These are phyloP conservation scores for Ophiorrhiza pumila DNA, from an alignment of 257 asterid species.

Conservation along the genomic window DNA sequence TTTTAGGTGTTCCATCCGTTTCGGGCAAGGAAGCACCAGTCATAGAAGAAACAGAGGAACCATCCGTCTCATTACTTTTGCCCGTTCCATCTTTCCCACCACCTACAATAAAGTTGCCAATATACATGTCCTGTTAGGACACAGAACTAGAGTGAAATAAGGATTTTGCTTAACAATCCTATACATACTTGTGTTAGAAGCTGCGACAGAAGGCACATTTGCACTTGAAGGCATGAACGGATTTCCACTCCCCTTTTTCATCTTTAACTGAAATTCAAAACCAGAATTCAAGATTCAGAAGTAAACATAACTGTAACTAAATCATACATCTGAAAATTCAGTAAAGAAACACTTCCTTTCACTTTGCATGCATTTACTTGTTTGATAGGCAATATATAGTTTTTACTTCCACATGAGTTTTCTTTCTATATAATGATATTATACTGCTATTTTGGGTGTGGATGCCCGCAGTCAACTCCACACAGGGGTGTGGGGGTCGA, in stretches of 20 bases:
- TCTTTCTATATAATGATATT: not conserved
- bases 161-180: constrained; percentile 6
- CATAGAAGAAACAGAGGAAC: constrained; percentile 25
- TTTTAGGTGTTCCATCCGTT: constrained; percentile 29
- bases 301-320: not conserved
- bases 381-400: not conserved
- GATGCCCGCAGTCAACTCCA: not conserved
- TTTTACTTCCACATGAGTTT: not conserved
- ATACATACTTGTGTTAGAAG: constrained; percentile 52
- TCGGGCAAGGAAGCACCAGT: constrained; percentile 38
- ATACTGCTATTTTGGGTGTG: not conserved
- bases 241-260: constrained; percentile 61
- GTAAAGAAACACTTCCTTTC: not conserved
- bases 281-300: not conserved
- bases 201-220: constrained; percentile 29
- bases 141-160: not conserved
- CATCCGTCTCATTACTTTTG: constrained; percentile 46
- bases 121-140: not conserved
- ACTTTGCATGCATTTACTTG: not conserved
- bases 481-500: not conserved
- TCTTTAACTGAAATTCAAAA: constrained; percentile 56
- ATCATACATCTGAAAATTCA: not conserved
- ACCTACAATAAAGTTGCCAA: constrained; percentile 41
- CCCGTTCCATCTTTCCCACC: constrained; percentile 52
- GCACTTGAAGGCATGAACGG: constrained; percentile 45